A percentile compares a stretch with the other conserved stretches of the same genome.
phyloP scores from a whole-genome alignment of 2,329 filamentous ascomycete genomes.

The Erysiphe pulchra region DNA sequence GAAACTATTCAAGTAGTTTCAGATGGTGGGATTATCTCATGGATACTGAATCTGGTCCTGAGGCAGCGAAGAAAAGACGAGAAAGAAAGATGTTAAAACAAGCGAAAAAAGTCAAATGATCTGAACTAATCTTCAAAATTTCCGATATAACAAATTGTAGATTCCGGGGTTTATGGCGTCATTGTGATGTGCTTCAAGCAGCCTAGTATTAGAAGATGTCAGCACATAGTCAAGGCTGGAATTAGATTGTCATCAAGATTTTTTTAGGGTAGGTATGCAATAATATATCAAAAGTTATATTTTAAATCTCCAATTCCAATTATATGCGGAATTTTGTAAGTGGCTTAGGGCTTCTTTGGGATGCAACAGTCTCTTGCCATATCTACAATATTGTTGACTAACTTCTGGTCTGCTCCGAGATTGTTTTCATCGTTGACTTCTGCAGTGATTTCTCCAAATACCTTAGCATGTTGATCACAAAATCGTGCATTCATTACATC shows the following conservation, averaged over 20 bases:
- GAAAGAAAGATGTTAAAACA: slow-evolving; percentile 44
- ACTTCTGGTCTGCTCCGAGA: background rate
- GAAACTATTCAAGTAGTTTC: slow-evolving; percentile 95
- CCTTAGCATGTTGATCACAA: slow-evolving; percentile 31
- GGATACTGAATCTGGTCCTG: slow-evolving; percentile 78
- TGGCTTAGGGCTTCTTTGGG: background rate
- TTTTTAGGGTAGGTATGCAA: background rate
- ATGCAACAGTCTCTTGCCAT: background rate
- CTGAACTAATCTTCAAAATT: background rate
- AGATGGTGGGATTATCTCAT: slow-evolving; percentile 94
- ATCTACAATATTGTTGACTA: background rate
- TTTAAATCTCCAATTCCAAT: background rate
- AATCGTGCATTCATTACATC: slow-evolving; percentile 34
- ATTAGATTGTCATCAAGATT: background rate
- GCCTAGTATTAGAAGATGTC: background rate
- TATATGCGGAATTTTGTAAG: background rate
- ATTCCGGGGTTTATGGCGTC: background rate
- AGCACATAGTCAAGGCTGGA: background rate
- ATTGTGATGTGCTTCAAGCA: background rate
- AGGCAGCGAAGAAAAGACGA: slow-evolving; percentile 60
- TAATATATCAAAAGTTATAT: background rate
- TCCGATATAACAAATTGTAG: background rate
- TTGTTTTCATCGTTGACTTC: background rate
- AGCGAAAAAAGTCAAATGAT: slow-evolving; percentile 28
- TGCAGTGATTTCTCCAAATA: slow-evolving; percentile 23